Evolutionary conservation across 2,329 filamentous ascomycete genomes (phyloP), one percentile per base, ranked within the genome.

Genomic region (Esteya vermicola): DNA sequence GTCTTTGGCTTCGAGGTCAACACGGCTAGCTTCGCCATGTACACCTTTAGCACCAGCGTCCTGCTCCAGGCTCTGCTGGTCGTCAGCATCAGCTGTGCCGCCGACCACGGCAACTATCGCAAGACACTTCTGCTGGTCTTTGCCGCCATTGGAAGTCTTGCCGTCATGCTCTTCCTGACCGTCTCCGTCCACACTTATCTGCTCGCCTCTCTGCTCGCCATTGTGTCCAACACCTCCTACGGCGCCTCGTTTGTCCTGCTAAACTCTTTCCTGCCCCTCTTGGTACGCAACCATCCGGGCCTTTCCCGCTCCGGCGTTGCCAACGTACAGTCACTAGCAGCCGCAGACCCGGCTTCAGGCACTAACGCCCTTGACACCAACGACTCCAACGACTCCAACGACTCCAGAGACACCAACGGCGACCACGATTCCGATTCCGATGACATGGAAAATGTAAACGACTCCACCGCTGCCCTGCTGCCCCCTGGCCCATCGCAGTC

Each of bases 1-100:
- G 66, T 96, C 6, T 63, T 93, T 20, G 89, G 89, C 6, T 58
- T 82, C 44, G 80, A 93, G 52, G 80, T 98, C 62, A 96, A 96
- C 59, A 95, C 89, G 1, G 88, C 89, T 27, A 93, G 84, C 58
- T 95, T 96, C 58, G 89, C 57, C 56, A 93, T 96, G 85, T 96
- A 96, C 61, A 95, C 86, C 2, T 98, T 98, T 60, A 93, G 86
- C 43, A 67, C 93, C 52, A 93, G 85, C 55, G 91, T 98, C 2
- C 60, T 95, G 18, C 59, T 95, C 10, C 91, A 98, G 57, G 83
- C 88, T 2, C 61, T 96, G 22, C 64, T 96, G 23, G 93, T 98
- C 33, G 85, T 98, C 47, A 93, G 86, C 54, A 94, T 98, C 68
- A 94, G 86, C 53, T 91, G 85, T 41, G 88, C 89, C 8, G 91